Percentiles rank a stretch among this genome's conserved stretches.
Conservation (phyloP, 148 eudicot species). For the Rhododendron williamsianum region DNA sequence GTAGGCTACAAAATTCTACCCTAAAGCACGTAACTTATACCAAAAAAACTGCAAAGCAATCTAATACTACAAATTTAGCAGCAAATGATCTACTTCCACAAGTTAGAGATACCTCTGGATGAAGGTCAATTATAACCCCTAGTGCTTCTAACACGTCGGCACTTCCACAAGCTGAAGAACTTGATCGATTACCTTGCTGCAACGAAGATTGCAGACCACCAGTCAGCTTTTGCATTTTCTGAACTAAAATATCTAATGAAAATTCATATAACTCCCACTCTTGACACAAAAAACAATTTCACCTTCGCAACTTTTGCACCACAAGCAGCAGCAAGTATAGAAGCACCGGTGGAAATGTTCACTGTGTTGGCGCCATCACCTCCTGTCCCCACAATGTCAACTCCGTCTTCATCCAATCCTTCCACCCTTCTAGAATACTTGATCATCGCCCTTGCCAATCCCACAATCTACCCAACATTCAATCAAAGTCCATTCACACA, state of each 20-base stretch:
- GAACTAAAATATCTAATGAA: neutral
- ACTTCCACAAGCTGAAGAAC: conserved; percentile 99
- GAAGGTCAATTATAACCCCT: conserved; percentile 77
- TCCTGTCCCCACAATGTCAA: conserved; percentile 97
- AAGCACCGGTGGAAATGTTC: conserved; percentile 92
- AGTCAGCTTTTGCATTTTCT: neutral
- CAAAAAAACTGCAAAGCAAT: neutral
- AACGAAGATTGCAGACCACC: conserved; percentile 3
- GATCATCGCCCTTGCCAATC: conserved; percentile 96
- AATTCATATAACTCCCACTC: neutral
- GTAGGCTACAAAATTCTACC: neutral
- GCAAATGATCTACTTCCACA: neutral
- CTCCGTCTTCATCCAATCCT: conserved; percentile 60
- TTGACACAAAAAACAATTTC: neutral
- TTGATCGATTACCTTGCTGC: conserved; percentile 98
- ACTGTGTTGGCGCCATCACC: conserved; percentile 99
- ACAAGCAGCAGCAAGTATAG: conserved; percentile 90
- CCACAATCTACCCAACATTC: conserved; percentile 55
- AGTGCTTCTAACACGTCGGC: conserved; percentile 92
- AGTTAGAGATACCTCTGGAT: conserved; percentile 68
- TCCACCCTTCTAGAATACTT: conserved; percentile 59
- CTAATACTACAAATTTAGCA: neutral
- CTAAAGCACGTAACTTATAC: neutral
- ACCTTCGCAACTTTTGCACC: conserved; percentile 99
- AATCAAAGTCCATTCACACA: neutral